Evolutionary conservation across 2,329 filamentous ascomycete genomes (phyloP), one percentile per base, ranked within the genome.

Genomic region (Aspergillus novofumigatus): DNA sequence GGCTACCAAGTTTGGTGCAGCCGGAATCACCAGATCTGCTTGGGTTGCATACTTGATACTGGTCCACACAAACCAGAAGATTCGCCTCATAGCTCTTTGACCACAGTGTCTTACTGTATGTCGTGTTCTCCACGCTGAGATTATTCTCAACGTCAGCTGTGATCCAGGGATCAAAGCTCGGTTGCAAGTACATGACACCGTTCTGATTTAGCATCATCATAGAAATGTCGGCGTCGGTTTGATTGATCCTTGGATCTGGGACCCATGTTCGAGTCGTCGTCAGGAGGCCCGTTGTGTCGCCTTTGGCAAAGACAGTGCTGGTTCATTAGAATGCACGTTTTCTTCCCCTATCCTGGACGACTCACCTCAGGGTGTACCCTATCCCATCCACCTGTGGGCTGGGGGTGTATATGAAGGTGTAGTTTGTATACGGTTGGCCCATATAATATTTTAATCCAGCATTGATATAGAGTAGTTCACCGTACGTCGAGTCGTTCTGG

Each of bases 11-110:
- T 9, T 58, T 58, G 14, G 60, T 67, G 50, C 65, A 70, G 26
- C 32, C 53, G n/a, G 47, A 26, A 14, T 45, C 54, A n/a, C 58
- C 56, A 21, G 4, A 58, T 55, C 17, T 49, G 61, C 2, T 45
- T 9, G 70, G 67, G n/a, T 73, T 71, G 59, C 72, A 75, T 38
- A 69, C 62, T 57, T 74, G 69, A 45, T 69, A 66, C 55, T 74
- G 72, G 44, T 72, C 69, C 20, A 63, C 61, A 52, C 73, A 76
- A 0, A 65, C 71, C 20, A 73, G 58, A 6, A 63, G 61, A 11
- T 45, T 45, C 20, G 21, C 20, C 10, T 32, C 10, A 14, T 32
- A 32, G 29, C 29, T 32, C 29, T 32, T 32, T 1, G 29, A 32
- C n/a, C 20, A 45, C 8, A 21, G 11, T 11, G 20, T 21, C n/a